These are phyloP conservation scores for Botrytis medusae DNA, from an alignment of 2,329 filamentous ascomycete species.

Conservation along the genomic window DNA sequence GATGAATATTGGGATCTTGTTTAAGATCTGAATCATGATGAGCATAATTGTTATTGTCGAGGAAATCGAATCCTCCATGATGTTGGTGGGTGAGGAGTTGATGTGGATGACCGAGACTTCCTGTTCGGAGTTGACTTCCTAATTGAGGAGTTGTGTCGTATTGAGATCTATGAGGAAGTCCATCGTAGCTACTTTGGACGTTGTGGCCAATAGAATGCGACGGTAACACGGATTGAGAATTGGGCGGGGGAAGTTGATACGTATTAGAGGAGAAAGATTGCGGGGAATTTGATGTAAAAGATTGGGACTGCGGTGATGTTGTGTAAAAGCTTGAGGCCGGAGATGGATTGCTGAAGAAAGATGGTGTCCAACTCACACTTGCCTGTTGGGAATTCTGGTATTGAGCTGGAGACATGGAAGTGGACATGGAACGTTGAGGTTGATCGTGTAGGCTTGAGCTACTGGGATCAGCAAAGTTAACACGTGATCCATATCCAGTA, in stretches of 20 bases:
- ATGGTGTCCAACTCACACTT: slow-evolving; percentile 10
- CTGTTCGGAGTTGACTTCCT: slow-evolving; percentile 27
- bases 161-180: slow-evolving; percentile 11
- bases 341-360: slow-evolving; percentile 25
- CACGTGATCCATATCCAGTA: background rate
- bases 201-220: background rate
- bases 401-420: slow-evolving; percentile 27
- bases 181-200: slow-evolving; percentile 4
- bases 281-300: slow-evolving; percentile 19
- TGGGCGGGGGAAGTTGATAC: slow-evolving; percentile 28
- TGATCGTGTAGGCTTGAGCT: slow-evolving; percentile 28
- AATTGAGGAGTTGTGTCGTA: slow-evolving; percentile 18
- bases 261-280: slow-evolving; percentile 18
- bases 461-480: slow-evolving; percentile 26
- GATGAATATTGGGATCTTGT: slow-evolving; percentile 7
- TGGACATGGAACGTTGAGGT: slow-evolving; percentile 23
- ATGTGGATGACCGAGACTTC: slow-evolving; percentile 30
- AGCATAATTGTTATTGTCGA: background rate
- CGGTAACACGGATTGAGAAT: background rate
- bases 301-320: slow-evolving; percentile 30
- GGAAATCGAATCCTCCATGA: background rate
- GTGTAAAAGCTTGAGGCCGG: slow-evolving; percentile 26
- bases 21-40: slow-evolving; percentile 10
- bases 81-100: slow-evolving; percentile 15
- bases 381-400: slow-evolving; percentile 24